phyloP scores from a whole-genome alignment of 257 asterid species.

The Penstemon davidsonii region DNA sequence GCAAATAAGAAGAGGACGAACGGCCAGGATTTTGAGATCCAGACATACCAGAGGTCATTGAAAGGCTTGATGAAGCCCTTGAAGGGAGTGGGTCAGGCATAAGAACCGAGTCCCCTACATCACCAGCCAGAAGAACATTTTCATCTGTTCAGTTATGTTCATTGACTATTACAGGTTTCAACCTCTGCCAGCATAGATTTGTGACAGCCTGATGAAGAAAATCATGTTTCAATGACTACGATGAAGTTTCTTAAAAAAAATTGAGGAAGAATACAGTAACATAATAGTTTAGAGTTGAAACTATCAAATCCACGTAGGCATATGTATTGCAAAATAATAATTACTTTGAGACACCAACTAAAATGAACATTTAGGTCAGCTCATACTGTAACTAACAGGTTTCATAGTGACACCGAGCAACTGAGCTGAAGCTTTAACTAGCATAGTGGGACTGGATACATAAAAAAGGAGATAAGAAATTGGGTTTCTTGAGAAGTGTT shows the following conservation, averaged over 20 bases:
- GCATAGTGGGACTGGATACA: background rate
- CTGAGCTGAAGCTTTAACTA: constrained; percentile 22
- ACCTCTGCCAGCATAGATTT: constrained; percentile 90
- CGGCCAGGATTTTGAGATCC: constrained; percentile 67
- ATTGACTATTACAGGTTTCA: constrained; percentile 62
- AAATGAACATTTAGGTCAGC: constrained; percentile 1
- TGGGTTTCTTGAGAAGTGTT: background rate
- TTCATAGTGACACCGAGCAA: constrained; percentile 18
- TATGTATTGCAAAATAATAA: too few relatives aligned
- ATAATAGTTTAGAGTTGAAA: background rate
- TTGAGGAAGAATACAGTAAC: constrained; percentile 17
- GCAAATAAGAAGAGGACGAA: constrained; percentile 53
- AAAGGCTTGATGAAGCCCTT: constrained; percentile 57
- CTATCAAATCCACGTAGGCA: background rate
- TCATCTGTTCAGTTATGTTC: constrained; percentile 75
- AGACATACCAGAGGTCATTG: constrained; percentile 51
- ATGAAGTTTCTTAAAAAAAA: constrained; percentile 13
- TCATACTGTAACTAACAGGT: constrained; percentile 8
- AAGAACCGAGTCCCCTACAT: constrained; percentile 79
- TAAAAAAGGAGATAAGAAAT: background rate
- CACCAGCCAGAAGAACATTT: constrained; percentile 79
- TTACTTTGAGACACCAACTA: background rate
- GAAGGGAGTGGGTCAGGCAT: constrained; percentile 99
- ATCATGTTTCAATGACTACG: constrained; percentile 27
- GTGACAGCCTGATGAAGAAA: constrained; percentile 54